Base-by-base conservation (phyloP, 306 rosid species). In the Gastrolobium villosum region DNA sequence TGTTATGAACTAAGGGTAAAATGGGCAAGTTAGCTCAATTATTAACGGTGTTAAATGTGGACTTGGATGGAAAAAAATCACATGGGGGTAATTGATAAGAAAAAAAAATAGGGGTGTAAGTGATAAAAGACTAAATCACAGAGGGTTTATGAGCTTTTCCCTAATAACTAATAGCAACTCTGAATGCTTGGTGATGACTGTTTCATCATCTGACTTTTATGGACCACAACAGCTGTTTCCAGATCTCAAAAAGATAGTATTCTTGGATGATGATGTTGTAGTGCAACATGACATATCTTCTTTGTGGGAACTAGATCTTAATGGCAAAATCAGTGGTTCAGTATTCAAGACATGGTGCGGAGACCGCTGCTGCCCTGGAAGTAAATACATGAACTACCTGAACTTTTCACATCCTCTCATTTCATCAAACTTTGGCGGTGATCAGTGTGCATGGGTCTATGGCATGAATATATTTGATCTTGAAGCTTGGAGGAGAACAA, bases 211-310 rank as follows among this genome's bases (percentile, higher is more conserved):
- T 88, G 43, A 74, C 75, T 88, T 87, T 84, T 81, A 67, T 88
- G 81, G 83, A 56, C 77, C 82, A 83, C 53, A 78, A 69, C 97
- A 92, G 98, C 87, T 94, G 79, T 94, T 94, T 92, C 98, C 98
- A 55, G 93, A 90, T 83, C 97, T 94, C 70, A 81, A 86, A 70
- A 90, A 86, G 91, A 80, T 92, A 46, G 84, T 94, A 69, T 86
- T 90, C 79, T 83, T 94, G 90, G 98, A 94, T 62, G 98, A 94
- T 72, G 98, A 94, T 87, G 82, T 88, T 79, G 97, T 90, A 15
- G 90, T 92, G 50, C 98, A 94, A 81, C 96, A 49, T 69, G 97
- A 92, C 85, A 79, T 94, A 62, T 86, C 97, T 60, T 79, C 90
- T 74, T 88, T 94, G 80, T 94, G 96, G 98, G 91, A 89, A 57